Evolutionary conservation across 345 rosid species (phyloP).

Genomic region (Litchi chinensis): DNA sequence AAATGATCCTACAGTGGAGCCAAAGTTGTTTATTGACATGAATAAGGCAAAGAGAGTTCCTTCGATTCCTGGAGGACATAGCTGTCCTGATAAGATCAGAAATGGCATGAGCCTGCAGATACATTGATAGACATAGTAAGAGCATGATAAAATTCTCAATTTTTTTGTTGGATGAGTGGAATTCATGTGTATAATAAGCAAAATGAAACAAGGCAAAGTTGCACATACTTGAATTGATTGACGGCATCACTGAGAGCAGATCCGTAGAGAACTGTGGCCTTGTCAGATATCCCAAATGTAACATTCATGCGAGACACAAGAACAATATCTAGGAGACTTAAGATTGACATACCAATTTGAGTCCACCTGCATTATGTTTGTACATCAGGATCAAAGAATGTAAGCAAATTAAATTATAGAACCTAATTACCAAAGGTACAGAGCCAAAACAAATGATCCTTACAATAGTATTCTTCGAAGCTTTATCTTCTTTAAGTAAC

Average conservation of each 20-base stretch:
- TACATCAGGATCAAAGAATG: conserved; percentile 17
- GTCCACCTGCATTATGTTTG: conserved; percentile 66
- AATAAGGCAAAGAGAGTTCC: conserved; percentile 96
- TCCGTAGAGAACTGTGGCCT: conserved; percentile 82
- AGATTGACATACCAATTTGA: conserved; percentile 65
- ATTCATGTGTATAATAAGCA: neutral
- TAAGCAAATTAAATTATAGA: conserved; percentile 10
- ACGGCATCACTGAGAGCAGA: conserved; percentile 89
- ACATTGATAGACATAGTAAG: conserved; percentile 8
- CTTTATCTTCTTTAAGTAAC: conserved; percentile 72
- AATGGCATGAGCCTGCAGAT: conserved; percentile 94
- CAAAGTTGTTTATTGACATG: conserved; percentile 92
- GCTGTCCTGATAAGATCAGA: conserved; percentile 89
- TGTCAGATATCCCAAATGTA: conserved; percentile 73
- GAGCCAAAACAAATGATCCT: conserved; percentile 26
- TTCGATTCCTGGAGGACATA: conserved; percentile 96
- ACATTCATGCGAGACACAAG: conserved; percentile 65
- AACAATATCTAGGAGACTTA: conserved; percentile 68
- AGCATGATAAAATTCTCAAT: conserved; percentile 2
- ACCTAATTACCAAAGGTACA: neutral
- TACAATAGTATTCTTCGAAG: conserved; percentile 76
- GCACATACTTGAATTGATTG: conserved; percentile 87
- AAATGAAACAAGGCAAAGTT: neutral
- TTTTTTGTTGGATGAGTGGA: no score
- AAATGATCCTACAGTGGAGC: conserved; percentile 84